Evolutionary conservation across 768 basidiomycete genomes (phyloP).

Genomic region (Suillus brevipes): DNA sequence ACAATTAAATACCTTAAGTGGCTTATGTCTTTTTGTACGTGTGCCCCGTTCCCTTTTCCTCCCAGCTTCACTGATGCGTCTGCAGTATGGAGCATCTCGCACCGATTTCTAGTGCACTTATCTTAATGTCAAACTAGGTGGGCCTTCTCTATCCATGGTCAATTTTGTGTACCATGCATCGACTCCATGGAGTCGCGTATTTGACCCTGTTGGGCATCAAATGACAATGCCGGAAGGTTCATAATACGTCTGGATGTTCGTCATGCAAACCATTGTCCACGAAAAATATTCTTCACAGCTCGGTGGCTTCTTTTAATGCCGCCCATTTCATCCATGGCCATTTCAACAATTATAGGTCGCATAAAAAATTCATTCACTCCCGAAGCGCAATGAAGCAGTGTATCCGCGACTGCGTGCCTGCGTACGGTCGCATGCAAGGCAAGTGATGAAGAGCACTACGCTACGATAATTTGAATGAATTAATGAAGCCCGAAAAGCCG

Average conservation of each 20-base stretch:
- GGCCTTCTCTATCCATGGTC: constrained; percentile 70
- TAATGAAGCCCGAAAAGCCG: too few species aligned
- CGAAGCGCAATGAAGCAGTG: background rate
- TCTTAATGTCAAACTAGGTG: constrained; percentile 39
- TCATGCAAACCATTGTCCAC: background rate
- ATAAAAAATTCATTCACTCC: background rate
- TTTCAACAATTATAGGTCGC: background rate
- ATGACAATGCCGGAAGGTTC: constrained; percentile 46
- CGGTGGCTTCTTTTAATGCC: background rate
- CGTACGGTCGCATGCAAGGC: too few species aligned
- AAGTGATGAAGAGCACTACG: too few species aligned
- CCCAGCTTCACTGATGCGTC: constrained; percentile 12
- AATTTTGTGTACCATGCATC: constrained; percentile 64
- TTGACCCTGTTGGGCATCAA: constrained; percentile 5
- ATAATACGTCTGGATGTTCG: constrained; percentile 41
- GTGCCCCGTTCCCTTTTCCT: constrained; percentile 24
- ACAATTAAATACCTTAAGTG: constrained; percentile 63
- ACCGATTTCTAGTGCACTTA: too few species aligned
- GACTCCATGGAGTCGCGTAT: constrained; percentile 13
- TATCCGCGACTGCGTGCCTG: too few species aligned
- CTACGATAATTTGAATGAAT: too few species aligned
- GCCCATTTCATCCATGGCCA: background rate
- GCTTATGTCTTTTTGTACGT: constrained; percentile 56
- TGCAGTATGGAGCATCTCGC: constrained; percentile 74
- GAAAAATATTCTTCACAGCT: background rate